Conservation (phyloP, 768 basidiomycete genomes). For the Russula sp. region DNA sequence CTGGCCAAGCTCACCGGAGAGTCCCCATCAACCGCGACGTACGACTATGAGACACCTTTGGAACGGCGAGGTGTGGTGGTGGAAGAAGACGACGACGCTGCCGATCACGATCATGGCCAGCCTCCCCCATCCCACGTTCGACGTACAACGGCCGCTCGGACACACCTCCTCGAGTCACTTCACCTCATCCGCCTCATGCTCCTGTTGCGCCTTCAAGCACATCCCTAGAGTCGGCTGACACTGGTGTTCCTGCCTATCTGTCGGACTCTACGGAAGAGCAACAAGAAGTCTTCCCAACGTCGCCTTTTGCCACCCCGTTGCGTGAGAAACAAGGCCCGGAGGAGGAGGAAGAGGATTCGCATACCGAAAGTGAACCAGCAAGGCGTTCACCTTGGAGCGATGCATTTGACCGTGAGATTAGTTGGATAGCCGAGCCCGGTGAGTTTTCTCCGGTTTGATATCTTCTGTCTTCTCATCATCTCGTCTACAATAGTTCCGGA, state of each 20-base stretch:
- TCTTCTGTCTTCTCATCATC: constrained; percentile 1
- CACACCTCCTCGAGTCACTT: constrained; percentile 38
- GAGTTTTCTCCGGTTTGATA: constrained; percentile 32
- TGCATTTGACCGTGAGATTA: constrained; percentile 50
- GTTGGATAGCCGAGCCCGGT: constrained; percentile 79
- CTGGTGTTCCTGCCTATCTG: constrained; percentile 51
- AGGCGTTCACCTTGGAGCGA: constrained; percentile 32
- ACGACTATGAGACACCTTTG: constrained; percentile 25
- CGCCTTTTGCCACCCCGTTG: constrained; percentile 69
- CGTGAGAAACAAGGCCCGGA: constrained; percentile 51
- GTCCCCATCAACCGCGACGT: constrained; percentile 14
- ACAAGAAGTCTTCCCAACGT: constrained; percentile 60
- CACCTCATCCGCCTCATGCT: constrained; percentile 45
- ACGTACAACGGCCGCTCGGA: constrained; percentile 45
- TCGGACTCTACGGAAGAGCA: constrained; percentile 48
- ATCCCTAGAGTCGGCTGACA: constrained; percentile 47
- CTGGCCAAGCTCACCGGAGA: constrained; percentile 29
- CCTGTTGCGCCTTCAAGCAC: constrained; percentile 52
- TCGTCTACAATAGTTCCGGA: constrained; percentile 48
- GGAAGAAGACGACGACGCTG: constrained; percentile 30
- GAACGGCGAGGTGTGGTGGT: constrained; percentile 29
- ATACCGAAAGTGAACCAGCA: constrained; percentile 38
- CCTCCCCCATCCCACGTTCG: constrained; percentile 41
- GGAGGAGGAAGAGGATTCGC: constrained; percentile 68
- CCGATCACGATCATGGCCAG: constrained; percentile 32